Evolutionary conservation across 441 rosid genomes (phyloP).

Genomic region (Syzygium malaccense): DNA sequence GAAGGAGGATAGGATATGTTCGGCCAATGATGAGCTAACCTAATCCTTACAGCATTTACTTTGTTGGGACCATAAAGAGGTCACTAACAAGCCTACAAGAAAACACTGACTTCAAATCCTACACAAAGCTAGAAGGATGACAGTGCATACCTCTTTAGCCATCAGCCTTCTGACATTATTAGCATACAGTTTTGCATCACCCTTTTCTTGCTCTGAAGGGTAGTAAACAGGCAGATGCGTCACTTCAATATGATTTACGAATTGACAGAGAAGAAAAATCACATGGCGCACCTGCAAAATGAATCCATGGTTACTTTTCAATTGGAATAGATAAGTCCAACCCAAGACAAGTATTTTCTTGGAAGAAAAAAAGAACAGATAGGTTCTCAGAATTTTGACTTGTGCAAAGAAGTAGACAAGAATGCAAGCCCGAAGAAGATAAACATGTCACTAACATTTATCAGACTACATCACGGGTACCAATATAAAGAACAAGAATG

Average conservation of each 20-base stretch:
- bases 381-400: not conserved
- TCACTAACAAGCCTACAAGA: not conserved
- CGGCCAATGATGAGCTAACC: not conserved
- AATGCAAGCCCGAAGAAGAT: not conserved
- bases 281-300: conserved; percentile 69
- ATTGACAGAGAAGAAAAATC: conserved; percentile 77
- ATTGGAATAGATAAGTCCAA: not conserved
- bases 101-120: not conserved
- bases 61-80: not conserved
- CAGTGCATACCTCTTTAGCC: conserved; percentile 70
- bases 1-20: not conserved
- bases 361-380: not conserved
- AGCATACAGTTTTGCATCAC: conserved; percentile 78
- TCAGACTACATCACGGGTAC: not conserved
- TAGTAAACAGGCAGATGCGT: conserved; percentile 69
- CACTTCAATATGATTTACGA: conserved; percentile 74
- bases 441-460: not conserved
- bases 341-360: not conserved
- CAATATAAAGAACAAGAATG: not conserved
- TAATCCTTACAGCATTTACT: not conserved
- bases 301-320: not conserved
- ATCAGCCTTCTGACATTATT: conserved; percentile 67
- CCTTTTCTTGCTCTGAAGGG: conserved; percentile 89
- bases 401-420: not conserved
- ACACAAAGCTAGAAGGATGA: not conserved